Evolutionary conservation across 2,329 filamentous ascomycete genomes (phyloP), one percentile per base, ranked within the genome.

Genomic region (Colletotrichum noveboracense): DNA sequence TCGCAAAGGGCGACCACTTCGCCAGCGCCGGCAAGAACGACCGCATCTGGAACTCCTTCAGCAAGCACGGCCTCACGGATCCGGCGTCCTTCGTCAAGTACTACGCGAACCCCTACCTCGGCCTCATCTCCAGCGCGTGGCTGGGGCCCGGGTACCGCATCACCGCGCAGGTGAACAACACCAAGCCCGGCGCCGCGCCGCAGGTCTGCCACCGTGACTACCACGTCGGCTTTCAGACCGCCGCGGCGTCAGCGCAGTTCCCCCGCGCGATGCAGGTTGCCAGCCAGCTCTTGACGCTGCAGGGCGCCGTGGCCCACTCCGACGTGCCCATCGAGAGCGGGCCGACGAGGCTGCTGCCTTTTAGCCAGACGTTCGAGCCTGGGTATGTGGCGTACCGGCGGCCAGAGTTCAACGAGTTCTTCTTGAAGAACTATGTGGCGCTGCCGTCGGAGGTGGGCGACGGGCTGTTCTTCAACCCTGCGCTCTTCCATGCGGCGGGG

Each of bases 31-130:
- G 89, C 26, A 86, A 87, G 28, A 93, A 93, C 79, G 86, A 89
- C 70, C 87, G 92, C 12, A 92, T 93, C 83, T 93, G 91, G 91
- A 93, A 93, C 83, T 91, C 91, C 0, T 91, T 93, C 82, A 88
- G 88, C 77, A 93, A 93, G 79, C 91, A 93, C 79, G 89, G 87
- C 24, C 80, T 89, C 3, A 79, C 83, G 32, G 87, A 91, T 76
- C 88, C 91, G 0, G 58, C 79, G 0, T 90, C 88, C 0, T 93
- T 93, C 78, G 76, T 89, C 0, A 75, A 80, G 8, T 93, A 93
- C 85, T 93, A 91, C 81, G 86, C 89, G 6, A 93, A 93, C 77
- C 90, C 90, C 0, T 92, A 89, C 85, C 86, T 93, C 4, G 82
- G 84, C 0, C 80, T 88, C 9, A 86, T 92, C 28, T 88, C 87